Evolutionary conservation across 768 basidiomycete genomes (phyloP).

Genomic region (Hygrocybe coccinea): DNA sequence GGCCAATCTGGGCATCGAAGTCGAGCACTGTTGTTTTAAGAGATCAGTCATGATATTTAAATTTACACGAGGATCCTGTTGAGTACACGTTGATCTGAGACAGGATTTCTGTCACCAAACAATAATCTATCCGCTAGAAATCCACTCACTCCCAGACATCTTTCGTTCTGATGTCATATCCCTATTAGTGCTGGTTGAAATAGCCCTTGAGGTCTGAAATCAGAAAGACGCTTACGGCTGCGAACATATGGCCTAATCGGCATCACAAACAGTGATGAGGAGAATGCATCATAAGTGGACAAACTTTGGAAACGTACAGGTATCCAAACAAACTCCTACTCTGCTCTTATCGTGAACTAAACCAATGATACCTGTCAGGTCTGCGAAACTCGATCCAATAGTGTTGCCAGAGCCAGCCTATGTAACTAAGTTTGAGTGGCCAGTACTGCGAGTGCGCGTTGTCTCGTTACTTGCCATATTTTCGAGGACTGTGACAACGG

Average conservation of each 20-base stretch:
- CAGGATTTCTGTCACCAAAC: background rate
- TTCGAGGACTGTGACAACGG: constrained; percentile 66
- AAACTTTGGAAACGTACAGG: constrained; percentile 47
- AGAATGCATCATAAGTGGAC: no score
- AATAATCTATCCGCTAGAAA: no score
- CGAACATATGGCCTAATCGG: constrained; percentile 16
- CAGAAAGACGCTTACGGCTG: no score
- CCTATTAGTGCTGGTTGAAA: no score
- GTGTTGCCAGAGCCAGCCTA: constrained; percentile 79
- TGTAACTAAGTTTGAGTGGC: background rate
- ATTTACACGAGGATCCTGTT: no score
- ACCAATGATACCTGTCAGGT: constrained; percentile 64
- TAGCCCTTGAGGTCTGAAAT: no score
- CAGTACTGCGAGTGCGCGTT: no score
- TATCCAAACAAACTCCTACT: constrained; percentile 82
- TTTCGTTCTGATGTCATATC: constrained; percentile 74
- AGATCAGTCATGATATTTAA: background rate
- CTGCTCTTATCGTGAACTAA: constrained; percentile 67
- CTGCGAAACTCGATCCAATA: constrained; percentile 64
- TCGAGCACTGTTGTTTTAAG: background rate
- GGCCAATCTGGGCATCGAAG: constrained; percentile 69
- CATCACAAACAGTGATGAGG: no score
- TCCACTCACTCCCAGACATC: constrained; percentile 65
- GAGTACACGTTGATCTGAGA: background rate
- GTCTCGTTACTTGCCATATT: constrained; percentile 61